Base-by-base conservation (phyloP, 2,329 filamentous ascomycete species). In the Didymella pinodella region DNA sequence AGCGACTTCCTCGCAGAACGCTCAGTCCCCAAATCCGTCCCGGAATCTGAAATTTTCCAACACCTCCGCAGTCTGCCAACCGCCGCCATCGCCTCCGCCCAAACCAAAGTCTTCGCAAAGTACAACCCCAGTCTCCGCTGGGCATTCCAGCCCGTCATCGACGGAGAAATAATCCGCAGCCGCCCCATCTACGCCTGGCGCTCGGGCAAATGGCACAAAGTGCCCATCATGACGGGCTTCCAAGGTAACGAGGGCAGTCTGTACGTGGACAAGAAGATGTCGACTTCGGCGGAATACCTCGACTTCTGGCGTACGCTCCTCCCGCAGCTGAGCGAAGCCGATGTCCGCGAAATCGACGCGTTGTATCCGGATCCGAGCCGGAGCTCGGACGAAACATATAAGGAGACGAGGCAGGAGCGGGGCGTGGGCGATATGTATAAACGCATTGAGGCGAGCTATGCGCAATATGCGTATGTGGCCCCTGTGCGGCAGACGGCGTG, bases 91-190 rank as follows among this genome's bases (percentile, higher is more conserved):
- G 76, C 73, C 7, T 65, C 72, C 8, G 81, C 80, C 4, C 80
- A 81, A 41, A 77, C 73, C 10, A 70, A 66, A 2, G 74, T 83
- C 0, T 83, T 83, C 51, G 75, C 80, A 52, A 75, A 75, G 40
- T 83, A 81, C 61, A 82, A 82, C 34, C 77, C 80, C 0, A 81
- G 78, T 8, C 68, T 82, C 0, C 73, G 79, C 28, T 84, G 81
- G 81, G 81, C 90, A 0, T 92, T 90, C 77, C 89, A 91, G 66
- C 89, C 89, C 7, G 85, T 88, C 34, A 84, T 91, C 56, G 88
- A 90, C 67, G 83, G 83, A 4, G 82, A 84, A 12, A 73, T 88
- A 14, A 86, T 91, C 52, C 80, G 82, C 2, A 79, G 82, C 26
- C 76, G 83, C 11, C 88, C 89, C 3, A 79, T 89, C 12, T 78